Base-by-base conservation (phyloP, 257 asterid species). In the Plantago elongata region DNA sequence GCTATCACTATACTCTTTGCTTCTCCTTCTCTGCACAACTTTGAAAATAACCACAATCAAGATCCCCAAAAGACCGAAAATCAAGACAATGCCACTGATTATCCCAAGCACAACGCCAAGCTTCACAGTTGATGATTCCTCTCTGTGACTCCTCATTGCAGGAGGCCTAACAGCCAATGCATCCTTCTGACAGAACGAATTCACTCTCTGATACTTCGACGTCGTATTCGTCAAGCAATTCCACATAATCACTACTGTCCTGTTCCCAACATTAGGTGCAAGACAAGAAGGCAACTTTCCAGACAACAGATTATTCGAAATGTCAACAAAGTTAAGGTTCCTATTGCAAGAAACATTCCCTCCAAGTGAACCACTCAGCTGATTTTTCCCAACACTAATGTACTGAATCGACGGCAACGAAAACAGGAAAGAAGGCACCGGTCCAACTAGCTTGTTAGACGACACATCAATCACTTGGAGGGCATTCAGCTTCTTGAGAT, bases 91-190 rank as follows among this genome's bases (percentile, higher is more conserved):
- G 0, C 78, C 94, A 5, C 81, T 88, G 60, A 89, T 81, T 10
- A 93, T 56, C 9, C 86, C 97, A 42, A 93, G 74, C 0, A 93
- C 97, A 61, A 87, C 61, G 42, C 95, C 96, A 40, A 89, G 85
- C 59, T 84, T 85, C 63, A 93, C 17, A 2, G 94, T 83, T 1
- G 83, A 64, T 1, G 83, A 64, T 40, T 74, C 75, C 55, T 45
- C 68, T n/a, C 70, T 54, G 22, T 67, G 49, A 13, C 47, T 60
- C 57, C 45, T 60, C 57, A 57, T 81, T 45, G 61, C 57, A 30
- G 80, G 78, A 14, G 99, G 99, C 83, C 76, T 71, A 52, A 93
- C 96, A 15, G 97, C 97, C 37, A 93, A 27, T n/a, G 99, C 99
- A 63, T 89, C 88, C 44, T 85, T 89, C 9, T 83, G 92, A 65